Evolutionary conservation across 225 moss, liverwort and hornwort genomes (phyloP).

Genomic region (Thuidium tamariscinum): DNA sequence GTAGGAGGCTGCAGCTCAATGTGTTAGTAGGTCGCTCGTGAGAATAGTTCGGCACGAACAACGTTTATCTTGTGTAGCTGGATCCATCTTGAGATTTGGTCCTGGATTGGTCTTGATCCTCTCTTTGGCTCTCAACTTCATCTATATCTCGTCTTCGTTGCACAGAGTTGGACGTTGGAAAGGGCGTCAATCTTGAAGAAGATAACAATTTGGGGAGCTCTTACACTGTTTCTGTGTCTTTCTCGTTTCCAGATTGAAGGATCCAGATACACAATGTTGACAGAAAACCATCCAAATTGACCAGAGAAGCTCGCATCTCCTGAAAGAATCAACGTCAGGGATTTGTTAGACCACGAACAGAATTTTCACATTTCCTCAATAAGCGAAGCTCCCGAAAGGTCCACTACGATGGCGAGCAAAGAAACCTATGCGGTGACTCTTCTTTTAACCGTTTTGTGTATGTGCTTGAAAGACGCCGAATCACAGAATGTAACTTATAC

Average conservation of each 20-base stretch:
- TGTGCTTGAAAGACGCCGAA: not conserved
- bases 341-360: not conserved
- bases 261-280: not conserved
- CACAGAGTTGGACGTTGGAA: not conserved
- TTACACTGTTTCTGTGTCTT: not conserved
- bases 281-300: not conserved
- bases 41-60: not conserved
- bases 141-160: not conserved
- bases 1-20: not conserved
- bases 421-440: conserved; percentile 15
- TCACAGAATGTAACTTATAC: conserved; percentile 14
- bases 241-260: not conserved
- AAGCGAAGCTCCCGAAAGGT: not conserved
- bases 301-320: not conserved
- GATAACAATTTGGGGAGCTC: not conserved
- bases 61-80: not conserved
- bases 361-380: not conserved
- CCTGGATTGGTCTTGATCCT: not conserved
- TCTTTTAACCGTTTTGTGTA: conserved; percentile 6
- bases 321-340: not conserved
- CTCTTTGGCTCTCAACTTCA: not conserved
- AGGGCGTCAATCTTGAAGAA: not conserved
- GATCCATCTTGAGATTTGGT: not conserved
- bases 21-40: not conserved
- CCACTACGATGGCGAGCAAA: conserved; percentile 26